Evolutionary conservation across 805 yeast genomes (phyloP), one percentile per base, ranked within the genome.

Genomic region (Yarrowia keelungensis): DNA sequence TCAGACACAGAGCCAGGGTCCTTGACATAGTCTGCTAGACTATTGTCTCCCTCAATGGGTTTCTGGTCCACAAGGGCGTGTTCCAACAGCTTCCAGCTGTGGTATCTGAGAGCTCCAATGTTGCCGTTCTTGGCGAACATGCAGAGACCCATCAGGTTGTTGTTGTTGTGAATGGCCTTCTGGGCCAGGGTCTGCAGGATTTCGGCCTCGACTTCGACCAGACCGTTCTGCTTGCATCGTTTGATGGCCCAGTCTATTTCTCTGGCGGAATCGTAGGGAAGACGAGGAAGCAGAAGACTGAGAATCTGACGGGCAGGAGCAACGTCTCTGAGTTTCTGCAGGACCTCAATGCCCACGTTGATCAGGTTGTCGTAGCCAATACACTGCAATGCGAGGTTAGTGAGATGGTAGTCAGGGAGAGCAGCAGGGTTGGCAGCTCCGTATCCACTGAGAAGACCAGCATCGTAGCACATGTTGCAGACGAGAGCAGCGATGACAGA

Each of bases 21-120:
- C 5, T 70, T 62, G 16, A 68, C 69, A 15, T 59, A 67, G 15
- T 45, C 53, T 0, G 70, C 67, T 5, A 71, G 47, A n/a, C 26
- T 26, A 32, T 69, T 69, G 14, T 56, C 65, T n/a, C 58, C 61
- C 8, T 64, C 36, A 10, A 67, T 67, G 39, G 71, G 72, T 3
- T 12, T 9, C 16, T 59, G 42, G n/a, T 58, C 43, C 19, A 75
- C 58, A 10, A 76, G 68, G 15, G 67, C 45, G 35, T 69, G 39
- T 58, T 76, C 77, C 26, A 77, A 71, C 49, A 77, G 62, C 15
- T 67, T 41, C 79, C 79, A 76, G 26, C 70, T 68, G 8, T 70
- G 69, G 26, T 54, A 64, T 22, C 73, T 70, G 3, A 76, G 61
- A 11, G 73, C 73, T 19, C 65, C 50, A 22, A 65, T 42, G 53